Evolutionary conservation across 257 asterid species (phyloP).

Genomic region (Solanum etuberosum): DNA sequence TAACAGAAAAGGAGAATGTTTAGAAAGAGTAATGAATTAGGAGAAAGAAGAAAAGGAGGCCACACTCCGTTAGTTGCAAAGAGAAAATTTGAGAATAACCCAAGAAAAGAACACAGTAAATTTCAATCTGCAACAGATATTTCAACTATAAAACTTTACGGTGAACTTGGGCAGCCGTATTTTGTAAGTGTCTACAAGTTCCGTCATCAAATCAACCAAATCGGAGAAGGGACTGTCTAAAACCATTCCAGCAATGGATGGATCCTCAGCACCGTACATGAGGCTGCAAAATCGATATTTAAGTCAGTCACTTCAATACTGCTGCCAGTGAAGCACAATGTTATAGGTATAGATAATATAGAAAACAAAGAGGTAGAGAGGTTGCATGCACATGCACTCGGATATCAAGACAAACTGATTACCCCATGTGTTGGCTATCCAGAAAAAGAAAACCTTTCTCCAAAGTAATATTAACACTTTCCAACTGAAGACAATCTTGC

Average conservation of each 20-base stretch:
- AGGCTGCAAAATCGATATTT: conserved; percentile 49
- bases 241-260: conserved; percentile 98
- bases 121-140: not conserved
- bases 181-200: conserved; percentile 85
- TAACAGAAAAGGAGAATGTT: not conserved
- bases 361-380: not conserved
- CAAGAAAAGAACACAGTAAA: not conserved
- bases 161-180: conserved; percentile 89
- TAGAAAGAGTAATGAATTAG: not conserved
- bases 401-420: not conserved
- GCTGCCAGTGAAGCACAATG: not conserved
- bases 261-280: conserved; percentile 96
- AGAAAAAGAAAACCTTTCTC: not conserved
- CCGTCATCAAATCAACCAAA: conserved; percentile 95
- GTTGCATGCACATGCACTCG: not conserved
- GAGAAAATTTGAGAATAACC: not conserved
- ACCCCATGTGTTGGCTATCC: not conserved
- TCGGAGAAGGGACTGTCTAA: conserved; percentile 94
- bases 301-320: not conserved
- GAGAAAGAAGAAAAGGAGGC: not conserved
- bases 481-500: not conserved
- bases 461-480: not conserved
- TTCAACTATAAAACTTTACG: conserved; percentile 27
- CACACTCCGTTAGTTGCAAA: not conserved
- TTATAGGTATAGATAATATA: not conserved